A percentile compares a stretch with the other conserved stretches of the same genome.
These are phyloP conservation scores for Aspergillus puulaauensis DNA, from an alignment of 2,329 filamentous ascomycete genomes.

Conservation along the genomic window DNA sequence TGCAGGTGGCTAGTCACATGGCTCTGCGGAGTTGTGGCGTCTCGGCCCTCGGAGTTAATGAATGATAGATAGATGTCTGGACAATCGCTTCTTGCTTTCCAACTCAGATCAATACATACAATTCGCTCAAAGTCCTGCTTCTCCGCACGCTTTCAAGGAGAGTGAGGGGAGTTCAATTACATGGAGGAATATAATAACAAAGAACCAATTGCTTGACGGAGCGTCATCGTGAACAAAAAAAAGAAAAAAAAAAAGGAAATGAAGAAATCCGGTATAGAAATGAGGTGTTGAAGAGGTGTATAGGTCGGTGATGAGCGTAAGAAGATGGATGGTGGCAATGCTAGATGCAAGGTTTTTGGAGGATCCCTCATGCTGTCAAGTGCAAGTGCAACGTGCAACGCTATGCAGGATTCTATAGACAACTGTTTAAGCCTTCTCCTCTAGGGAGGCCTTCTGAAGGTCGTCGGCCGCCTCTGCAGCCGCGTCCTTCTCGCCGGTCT, in stretches of 20 bases:
- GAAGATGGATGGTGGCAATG: slow-evolving; percentile 20
- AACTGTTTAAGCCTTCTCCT: slow-evolving; percentile 49
- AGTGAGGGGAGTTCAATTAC: slow-evolving; percentile 12
- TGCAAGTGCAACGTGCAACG: slow-evolving; percentile 13
- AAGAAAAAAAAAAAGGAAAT: neutral
- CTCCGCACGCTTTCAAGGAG: slow-evolving; percentile 4
- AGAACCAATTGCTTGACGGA: slow-evolving; percentile 1
- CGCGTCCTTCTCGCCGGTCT: slow-evolving; percentile 58
- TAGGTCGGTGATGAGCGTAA: slow-evolving; percentile 5
- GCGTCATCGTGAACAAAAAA: slow-evolving; percentile 7
- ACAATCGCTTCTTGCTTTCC: slow-evolving; percentile 6
- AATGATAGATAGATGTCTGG: too few relatives aligned
- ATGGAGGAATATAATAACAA: slow-evolving; percentile 12
- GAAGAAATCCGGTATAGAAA: neutral
- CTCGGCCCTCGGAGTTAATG: neutral
- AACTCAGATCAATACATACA: slow-evolving; percentile 7
- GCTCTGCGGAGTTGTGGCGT: neutral
- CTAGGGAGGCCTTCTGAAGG: slow-evolving; percentile 60
- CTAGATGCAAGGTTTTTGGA: slow-evolving; percentile 18
- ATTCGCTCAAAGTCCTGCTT: slow-evolving; percentile 6
- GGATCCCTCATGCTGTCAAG: slow-evolving; percentile 22
- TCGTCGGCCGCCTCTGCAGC: slow-evolving; percentile 59
- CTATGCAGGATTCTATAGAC: slow-evolving; percentile 16
- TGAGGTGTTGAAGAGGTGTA: neutral
- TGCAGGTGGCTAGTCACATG: neutral